phyloP scores from a whole-genome alignment of 2,329 filamentous ascomycete genomes.

The Hymenotorrendiella dingleyae region DNA sequence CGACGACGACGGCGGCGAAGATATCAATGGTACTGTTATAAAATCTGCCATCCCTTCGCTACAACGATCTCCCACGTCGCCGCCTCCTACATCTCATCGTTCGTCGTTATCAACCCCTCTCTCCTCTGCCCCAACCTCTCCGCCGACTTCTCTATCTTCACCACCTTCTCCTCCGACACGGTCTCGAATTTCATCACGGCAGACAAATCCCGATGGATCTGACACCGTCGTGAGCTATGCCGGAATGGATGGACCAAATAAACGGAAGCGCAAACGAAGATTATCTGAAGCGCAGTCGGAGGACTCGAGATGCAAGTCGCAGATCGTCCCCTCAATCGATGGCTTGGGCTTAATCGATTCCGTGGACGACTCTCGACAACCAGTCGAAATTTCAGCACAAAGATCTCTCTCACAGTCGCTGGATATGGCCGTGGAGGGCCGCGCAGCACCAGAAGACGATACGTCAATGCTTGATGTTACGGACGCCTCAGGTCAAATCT shows the following conservation, averaged over 20 bases:
- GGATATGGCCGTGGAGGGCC: slow-evolving; percentile 4
- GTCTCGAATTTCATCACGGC: slow-evolving; percentile 2
- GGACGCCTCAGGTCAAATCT: slow-evolving; percentile 6
- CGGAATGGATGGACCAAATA: slow-evolving; percentile 2
- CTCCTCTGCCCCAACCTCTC: slow-evolving; percentile 2
- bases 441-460: slow-evolving; percentile 7
- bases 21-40: slow-evolving; percentile 3
- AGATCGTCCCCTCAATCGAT: slow-evolving; percentile 1
- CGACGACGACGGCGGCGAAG: slow-evolving; percentile 3
- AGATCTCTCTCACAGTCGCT: slow-evolving; percentile 8
- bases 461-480: slow-evolving; percentile 8
- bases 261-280: slow-evolving; percentile 2
- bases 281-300: not conserved
- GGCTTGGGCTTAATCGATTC: slow-evolving; percentile 1
- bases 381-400: slow-evolving; percentile 7
- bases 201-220: slow-evolving; percentile 4
- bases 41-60: slow-evolving; percentile 2
- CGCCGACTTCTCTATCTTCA: slow-evolving; percentile 6
- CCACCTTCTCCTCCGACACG: slow-evolving; percentile 1
- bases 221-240: not conserved
- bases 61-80: not conserved
- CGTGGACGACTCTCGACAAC: slow-evolving; percentile 6
- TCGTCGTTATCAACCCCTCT: slow-evolving; percentile 1
- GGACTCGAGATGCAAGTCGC: slow-evolving; percentile 2
- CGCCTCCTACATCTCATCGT: not conserved